A percentile compares a stretch with the other conserved stretches of the same genome.
These are phyloP conservation scores for Fusarium metavorans DNA, from an alignment of 2,329 filamentous ascomycete genomes.

Conservation along the genomic window DNA sequence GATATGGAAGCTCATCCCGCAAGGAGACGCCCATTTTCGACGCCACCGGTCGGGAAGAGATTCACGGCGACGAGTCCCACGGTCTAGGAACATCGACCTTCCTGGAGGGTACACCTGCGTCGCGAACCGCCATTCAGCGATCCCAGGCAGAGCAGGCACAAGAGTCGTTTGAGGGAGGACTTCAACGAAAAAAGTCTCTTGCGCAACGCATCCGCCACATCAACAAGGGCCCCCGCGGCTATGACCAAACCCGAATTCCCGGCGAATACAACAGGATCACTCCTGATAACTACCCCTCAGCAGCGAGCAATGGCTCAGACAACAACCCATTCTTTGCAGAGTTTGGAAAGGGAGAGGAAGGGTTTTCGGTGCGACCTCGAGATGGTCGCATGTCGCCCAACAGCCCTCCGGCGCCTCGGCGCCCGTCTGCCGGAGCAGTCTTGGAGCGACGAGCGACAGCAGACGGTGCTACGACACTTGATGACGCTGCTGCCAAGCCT, in stretches of 20 bases:
- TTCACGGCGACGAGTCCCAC: slow-evolving; percentile 84
- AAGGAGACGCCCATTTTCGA: slow-evolving; percentile 71
- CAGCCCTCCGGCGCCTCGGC: slow-evolving; percentile 64
- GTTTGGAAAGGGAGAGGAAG: slow-evolving; percentile 70
- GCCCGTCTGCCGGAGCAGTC: slow-evolving; percentile 52
- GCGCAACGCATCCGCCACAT: slow-evolving; percentile 92
- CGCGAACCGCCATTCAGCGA: slow-evolving; percentile 81
- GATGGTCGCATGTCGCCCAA: slow-evolving; percentile 60
- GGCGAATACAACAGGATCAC: slow-evolving; percentile 57
- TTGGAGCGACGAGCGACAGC: slow-evolving; percentile 75
- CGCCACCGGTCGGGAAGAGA: slow-evolving; percentile 73
- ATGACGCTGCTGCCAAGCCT: slow-evolving; percentile 58
- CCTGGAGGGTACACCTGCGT: slow-evolving; percentile 91
- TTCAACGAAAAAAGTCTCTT: slow-evolving; percentile 93
- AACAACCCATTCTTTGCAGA: slow-evolving; percentile 88
- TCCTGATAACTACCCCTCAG: slow-evolving; percentile 52
- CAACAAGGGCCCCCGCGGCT: slow-evolving; percentile 75
- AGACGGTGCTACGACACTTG: slow-evolving; percentile 60
- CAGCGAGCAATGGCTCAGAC: slow-evolving; percentile 49
- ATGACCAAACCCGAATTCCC: slow-evolving; percentile 68
- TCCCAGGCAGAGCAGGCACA: slow-evolving; percentile 76
- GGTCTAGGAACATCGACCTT: slow-evolving; percentile 96
- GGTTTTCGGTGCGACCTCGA: slow-evolving; percentile 59
- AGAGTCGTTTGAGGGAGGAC: slow-evolving; percentile 67
- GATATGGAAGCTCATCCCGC: slow-evolving; percentile 38